Conservation (phyloP, 139 green algal genomes). For the Ettlia oleoabundans region DNA sequence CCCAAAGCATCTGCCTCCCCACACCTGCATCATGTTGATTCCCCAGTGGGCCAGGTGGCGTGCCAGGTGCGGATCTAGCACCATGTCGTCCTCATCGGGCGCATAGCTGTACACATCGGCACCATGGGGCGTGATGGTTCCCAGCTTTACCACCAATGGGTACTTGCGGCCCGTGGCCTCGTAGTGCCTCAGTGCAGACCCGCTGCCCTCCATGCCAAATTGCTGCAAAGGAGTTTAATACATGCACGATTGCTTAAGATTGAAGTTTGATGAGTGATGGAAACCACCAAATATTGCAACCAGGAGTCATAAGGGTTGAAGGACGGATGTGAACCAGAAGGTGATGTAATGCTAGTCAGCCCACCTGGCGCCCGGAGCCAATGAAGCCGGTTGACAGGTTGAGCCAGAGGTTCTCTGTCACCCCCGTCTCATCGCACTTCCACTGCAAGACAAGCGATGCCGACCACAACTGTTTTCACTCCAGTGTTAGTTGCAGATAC, state of each 20-base stretch:
- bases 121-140: slow-evolving; percentile 92
- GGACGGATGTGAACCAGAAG: too few relatives aligned
- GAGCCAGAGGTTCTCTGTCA: slow-evolving; percentile 97
- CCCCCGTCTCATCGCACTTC: slow-evolving; percentile 90
- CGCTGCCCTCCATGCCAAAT: slow-evolving; percentile 92
- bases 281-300: too few relatives aligned
- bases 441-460: too few relatives aligned
- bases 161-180: slow-evolving; percentile 86
- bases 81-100: slow-evolving; percentile 96
- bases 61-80: slow-evolving; percentile 86
- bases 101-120: slow-evolving; percentile 94
- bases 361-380: slow-evolving; percentile 85
- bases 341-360: too few relatives aligned
- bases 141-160: slow-evolving; percentile 97
- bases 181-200: slow-evolving; percentile 90
- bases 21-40: slow-evolving; percentile 94
- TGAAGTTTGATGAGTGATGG: too few relatives aligned
- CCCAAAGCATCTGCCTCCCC: too few relatives aligned
- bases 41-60: slow-evolving; percentile 96
- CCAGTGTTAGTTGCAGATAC: too few relatives aligned
- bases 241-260: too few relatives aligned
- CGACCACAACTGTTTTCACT: too few relatives aligned
- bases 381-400: slow-evolving; percentile 97
- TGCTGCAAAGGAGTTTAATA: slow-evolving; percentile 35
- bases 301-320: too few relatives aligned